Conservation (phyloP, 2,329 filamentous ascomycete species). For the Microthyrium microscopicum region DNA sequence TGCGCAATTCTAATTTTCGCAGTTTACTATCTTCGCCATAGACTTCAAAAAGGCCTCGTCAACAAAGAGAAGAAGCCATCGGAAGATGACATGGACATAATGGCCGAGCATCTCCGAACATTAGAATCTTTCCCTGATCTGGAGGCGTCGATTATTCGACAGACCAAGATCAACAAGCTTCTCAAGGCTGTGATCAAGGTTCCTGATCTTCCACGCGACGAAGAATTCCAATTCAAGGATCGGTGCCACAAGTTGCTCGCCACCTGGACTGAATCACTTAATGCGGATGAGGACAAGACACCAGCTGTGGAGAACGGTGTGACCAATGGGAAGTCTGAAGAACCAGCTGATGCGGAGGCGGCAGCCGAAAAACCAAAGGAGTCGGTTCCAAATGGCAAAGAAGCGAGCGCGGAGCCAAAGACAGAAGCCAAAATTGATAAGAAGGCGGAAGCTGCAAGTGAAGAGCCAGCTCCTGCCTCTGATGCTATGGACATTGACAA, state of each 20-base stretch:
- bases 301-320: conserved; percentile 5
- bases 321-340: conserved; percentile 3
- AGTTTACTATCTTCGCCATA: conserved; percentile 89
- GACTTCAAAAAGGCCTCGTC: conserved; percentile 85
- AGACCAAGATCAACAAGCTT: conserved; percentile 97
- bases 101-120: conserved; percentile 63
- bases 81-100: conserved; percentile 63
- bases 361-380: too few relatives aligned
- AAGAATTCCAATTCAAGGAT: conserved; percentile 76
- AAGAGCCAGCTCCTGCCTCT: too few relatives aligned
- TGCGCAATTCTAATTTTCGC: conserved; percentile 6
- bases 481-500: too few relatives aligned
- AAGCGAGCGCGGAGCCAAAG: too few relatives aligned
- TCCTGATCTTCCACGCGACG: conserved; percentile 67
- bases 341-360: conserved; percentile 1
- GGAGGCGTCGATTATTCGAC: conserved; percentile 74
- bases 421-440: too few relatives aligned
- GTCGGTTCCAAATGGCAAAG: too few relatives aligned
- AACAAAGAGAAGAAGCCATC: conserved; percentile 72
- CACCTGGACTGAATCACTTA: conserved; percentile 71
- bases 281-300: conserved; percentile 3
- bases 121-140: conserved; percentile 68
- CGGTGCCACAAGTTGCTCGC: conserved; percentile 66
- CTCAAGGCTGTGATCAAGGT: conserved; percentile 88
- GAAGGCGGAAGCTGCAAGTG: too few relatives aligned